Evolutionary conservation across 164 flowering plant species (phyloP), one percentile per base, ranked within the genome.

Genomic region (Cinnamomum micranthum): DNA sequence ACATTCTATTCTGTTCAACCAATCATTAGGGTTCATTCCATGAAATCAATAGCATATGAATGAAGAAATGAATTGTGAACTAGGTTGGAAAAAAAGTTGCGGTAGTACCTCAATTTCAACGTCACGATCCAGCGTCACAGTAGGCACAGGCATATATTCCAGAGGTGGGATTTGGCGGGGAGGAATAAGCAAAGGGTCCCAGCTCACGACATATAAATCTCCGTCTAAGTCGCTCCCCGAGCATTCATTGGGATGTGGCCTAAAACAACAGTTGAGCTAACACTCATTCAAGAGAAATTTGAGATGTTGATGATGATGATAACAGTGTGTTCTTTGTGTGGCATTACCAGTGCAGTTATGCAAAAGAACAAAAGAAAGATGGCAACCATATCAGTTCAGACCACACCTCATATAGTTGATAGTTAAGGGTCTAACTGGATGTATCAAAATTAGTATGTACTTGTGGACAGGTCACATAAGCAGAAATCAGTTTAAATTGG

Each of bases 221-320:
- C 97, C 97, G 79, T 92, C 97, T 80, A 92, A 81, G 86, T 94
- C 98, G 79, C 98, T 92, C 55, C 97, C 97, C 0, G 98, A 95
- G 72, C 98, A 95, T 80, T 95, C 98, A 79, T 95, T 91, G 47
- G 98, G 92, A 77, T 95, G 98, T 23, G 98, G 97, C 71, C 98
- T 95, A 65, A 71, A 64, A 65, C 13, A 27, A 66, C 62, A 76
- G 73, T 4, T 65, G 6, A 17, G 15, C 41, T 25, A 19, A 27
- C n/a, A 60, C 5, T 60, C n/a, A 60, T 31, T 31, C 33, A 31
- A 12, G 19, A 28, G 15, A 12, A 25, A 28, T 69, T 69, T 69
- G 71, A 23, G 71, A 69, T 31, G 47, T 1, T 55, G 60, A 55
- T 19, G 20, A 55, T 55, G 60, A 55, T 55, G 20, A 55, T 2